Percentiles rank a stretch among this genome's conserved stretches.
These are phyloP conservation scores for Gracilaria vermiculophylla DNA, from an alignment of 23 red algal genomes.

Conservation along the genomic window DNA sequence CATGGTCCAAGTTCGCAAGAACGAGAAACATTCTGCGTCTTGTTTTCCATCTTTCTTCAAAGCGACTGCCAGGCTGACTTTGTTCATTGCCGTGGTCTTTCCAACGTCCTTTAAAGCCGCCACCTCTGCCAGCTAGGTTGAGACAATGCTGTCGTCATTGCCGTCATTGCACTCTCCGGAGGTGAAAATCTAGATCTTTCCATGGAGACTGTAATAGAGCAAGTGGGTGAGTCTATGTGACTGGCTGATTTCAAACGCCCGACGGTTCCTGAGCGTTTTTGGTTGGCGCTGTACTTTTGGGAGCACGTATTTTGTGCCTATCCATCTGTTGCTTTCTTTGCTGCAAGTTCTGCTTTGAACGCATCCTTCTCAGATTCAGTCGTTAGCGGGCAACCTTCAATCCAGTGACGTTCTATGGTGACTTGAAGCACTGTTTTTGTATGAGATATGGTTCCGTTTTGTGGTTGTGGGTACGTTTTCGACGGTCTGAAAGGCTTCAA, in stretches of 20 bases:
- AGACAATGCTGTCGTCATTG: background rate
- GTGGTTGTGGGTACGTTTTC: background rate
- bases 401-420: background rate
- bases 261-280: background rate
- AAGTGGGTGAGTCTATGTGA: background rate
- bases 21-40: background rate
- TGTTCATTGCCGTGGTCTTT: background rate
- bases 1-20: slow-evolving; percentile 17
- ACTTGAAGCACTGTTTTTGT: background rate
- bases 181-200: background rate
- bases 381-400: background rate
- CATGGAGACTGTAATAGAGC: background rate
- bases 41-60: background rate
- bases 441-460: background rate
- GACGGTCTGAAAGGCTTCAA: slow-evolving; percentile 1
- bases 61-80: background rate
- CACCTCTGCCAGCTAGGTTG: background rate
- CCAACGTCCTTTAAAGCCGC: background rate
- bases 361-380: background rate
- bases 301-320: background rate
- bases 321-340: background rate
- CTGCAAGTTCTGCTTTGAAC: background rate
- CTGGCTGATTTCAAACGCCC: background rate
- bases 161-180: background rate
- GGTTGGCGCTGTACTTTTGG: background rate